These are phyloP conservation scores for Carex kokanica DNA, from an alignment of 176 grass and related monocot species.

Conservation along the genomic window DNA sequence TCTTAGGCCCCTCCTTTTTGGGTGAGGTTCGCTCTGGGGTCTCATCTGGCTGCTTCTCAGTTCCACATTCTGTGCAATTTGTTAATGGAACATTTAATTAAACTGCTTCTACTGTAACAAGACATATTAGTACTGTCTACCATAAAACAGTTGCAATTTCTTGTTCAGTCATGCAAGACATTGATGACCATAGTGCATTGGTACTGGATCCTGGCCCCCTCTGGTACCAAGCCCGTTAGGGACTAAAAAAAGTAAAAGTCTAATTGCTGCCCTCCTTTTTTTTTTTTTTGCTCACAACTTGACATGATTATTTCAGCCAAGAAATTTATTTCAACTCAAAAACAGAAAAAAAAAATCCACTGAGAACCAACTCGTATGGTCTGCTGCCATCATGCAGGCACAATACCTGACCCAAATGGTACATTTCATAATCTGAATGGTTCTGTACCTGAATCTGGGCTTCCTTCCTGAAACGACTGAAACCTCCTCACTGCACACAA, in stretches of 20 bases:
- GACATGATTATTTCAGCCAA: neutral
- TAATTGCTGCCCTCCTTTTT: neutral
- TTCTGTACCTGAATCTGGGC: slow-evolving; percentile 18
- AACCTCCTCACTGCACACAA: slow-evolving; percentile 25
- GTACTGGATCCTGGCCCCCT: neutral
- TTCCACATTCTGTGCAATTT: slow-evolving; percentile 3
- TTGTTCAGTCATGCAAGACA: neutral
- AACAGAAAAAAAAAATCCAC: neutral
- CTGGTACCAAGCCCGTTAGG: neutral
- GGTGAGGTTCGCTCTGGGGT: neutral
- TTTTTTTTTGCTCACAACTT: neutral
- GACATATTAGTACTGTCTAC: neutral
- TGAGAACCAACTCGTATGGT: neutral
- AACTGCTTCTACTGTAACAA: neutral
- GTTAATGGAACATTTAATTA: neutral
- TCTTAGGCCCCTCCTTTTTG: slow-evolving; percentile 13
- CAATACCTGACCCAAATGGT: neutral
- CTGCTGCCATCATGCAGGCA: neutral
- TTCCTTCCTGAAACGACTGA: slow-evolving; percentile 6
- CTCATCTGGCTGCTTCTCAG: slow-evolving; percentile 8
- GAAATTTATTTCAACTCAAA: neutral
- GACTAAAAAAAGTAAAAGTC: neutral
- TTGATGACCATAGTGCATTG: neutral
- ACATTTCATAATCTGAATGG: neutral
- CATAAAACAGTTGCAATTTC: neutral